Evolutionary conservation across 129 eudicot genomes (phyloP).

Genomic region (Erigeron canadensis): DNA sequence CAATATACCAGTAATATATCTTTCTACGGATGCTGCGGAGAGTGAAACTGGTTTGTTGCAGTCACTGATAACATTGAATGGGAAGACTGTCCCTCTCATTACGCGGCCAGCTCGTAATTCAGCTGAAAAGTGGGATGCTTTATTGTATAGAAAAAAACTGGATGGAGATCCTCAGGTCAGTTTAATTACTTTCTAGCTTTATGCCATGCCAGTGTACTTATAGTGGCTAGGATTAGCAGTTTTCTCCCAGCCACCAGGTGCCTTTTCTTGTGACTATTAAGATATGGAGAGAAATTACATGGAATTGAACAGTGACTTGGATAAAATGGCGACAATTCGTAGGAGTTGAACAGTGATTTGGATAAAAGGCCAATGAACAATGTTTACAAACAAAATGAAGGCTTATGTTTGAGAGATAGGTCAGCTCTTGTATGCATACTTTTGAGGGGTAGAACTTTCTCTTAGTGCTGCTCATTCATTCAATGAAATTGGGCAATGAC

Average conservation of each 20-base stretch:
- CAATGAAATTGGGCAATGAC: too few relatives aligned
- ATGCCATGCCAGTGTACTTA: not conserved
- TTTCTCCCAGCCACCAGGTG: not conserved
- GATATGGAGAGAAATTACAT: too few relatives aligned
- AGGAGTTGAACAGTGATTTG: too few relatives aligned
- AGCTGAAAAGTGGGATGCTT: conserved; percentile 99
- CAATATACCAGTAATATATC: conserved; percentile 82
- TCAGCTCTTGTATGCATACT: too few relatives aligned
- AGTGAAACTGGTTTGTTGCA: conserved; percentile 93
- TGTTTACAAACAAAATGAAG: too few relatives aligned
- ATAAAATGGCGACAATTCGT: too few relatives aligned
- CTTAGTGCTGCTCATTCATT: too few relatives aligned
- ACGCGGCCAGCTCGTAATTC: conserved; percentile 77
- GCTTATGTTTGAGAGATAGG: too few relatives aligned
- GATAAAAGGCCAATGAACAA: too few relatives aligned
- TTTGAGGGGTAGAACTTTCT: too few relatives aligned
- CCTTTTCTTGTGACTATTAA: not conserved
- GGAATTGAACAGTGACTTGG: too few relatives aligned
- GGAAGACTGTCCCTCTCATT: conserved; percentile 85
- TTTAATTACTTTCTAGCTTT: conserved; percentile 4
- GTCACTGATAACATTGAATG: conserved; percentile 60
- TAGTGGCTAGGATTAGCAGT: not conserved
- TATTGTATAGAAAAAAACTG: conserved; percentile 76
- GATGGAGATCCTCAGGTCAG: conserved; percentile 87
- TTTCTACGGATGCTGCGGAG: conserved; percentile 98